Evolutionary conservation across 2,329 filamentous ascomycete genomes (phyloP), one percentile per base, ranked within the genome.

Genomic region (Endocalyx cinctus): DNA sequence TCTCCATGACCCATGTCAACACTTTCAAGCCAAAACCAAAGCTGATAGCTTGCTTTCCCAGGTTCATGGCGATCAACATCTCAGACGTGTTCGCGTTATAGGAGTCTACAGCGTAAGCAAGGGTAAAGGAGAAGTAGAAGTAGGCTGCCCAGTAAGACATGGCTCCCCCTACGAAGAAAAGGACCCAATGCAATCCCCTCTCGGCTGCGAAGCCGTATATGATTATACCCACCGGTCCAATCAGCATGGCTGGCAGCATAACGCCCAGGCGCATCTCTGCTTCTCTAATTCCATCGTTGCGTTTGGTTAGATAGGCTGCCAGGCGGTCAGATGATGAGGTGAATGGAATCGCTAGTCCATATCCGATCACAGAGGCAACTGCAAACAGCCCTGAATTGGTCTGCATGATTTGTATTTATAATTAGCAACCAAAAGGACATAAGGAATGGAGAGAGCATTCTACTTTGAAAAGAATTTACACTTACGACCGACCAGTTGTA

Each of bases 1-100:
- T 58, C 27, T 62, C 46, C 38, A 63, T 36, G 12, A 74, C 64
- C 71, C 70, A 74, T 34, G 68, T 60, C n/a, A 74, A 50, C 33
- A 74, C 47, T 42, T 71, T 60, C 28, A 70, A 45, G 4, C 67
- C 66, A 54, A 74, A 68, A 4, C 70, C 70, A 41, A 74, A 75
- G 34, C 63, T 69, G 38, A 74, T 73, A 11, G 69, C 66, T 54
- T 74, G 70, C 49, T 75, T 74, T 10, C 71, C 71, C 10, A 75
- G 47, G 46, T 74, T 74, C 69, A 74, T 74, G 4, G 70, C 70
- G 43, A 76, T 79, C n/a, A 79, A 62, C 74, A 79, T 78, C 55
- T 79, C 75, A n/a, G 67, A 71, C 17, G 73, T 70, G 43, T 79
- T 79, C 16, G 71, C 62, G 15, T 69, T 68, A 54, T 79, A 76